Evolutionary conservation across 306 rosid species (phyloP).

Genomic region (Crataegus laevigata): DNA sequence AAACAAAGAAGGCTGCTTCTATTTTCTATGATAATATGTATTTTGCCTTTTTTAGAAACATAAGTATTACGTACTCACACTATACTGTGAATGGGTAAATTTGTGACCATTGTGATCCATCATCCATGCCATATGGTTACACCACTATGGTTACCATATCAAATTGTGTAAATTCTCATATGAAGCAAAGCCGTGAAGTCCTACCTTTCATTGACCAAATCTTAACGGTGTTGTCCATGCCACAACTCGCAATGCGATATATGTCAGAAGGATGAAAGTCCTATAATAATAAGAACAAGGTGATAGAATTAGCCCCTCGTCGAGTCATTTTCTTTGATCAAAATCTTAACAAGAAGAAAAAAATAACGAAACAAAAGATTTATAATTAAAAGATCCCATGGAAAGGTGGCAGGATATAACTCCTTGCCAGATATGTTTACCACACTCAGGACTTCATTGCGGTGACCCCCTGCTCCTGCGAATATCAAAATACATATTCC

Average conservation of each 20-base stretch:
- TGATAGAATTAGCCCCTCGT: not conserved
- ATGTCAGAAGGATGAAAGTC: slow-evolving; percentile 93
- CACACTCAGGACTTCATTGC: slow-evolving; percentile 93
- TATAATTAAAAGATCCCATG: not conserved
- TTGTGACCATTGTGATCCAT: not conserved
- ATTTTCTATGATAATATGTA: not conserved
- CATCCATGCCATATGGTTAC: not conserved
- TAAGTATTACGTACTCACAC: not conserved
- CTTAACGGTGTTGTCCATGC: slow-evolving; percentile 96
- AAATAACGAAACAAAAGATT: not conserved
- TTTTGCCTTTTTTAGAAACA: not conserved
- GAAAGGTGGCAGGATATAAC: not conserved
- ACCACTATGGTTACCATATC: not conserved
- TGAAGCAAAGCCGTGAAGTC: not conserved
- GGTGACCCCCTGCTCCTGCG: slow-evolving; percentile 98
- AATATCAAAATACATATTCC: slow-evolving; percentile 89
- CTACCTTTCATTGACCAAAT: slow-evolving; percentile 97
- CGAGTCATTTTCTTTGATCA: not conserved
- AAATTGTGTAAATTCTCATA: not conserved
- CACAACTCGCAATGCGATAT: slow-evolving; percentile 81
- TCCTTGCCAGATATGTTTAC: slow-evolving; percentile 39
- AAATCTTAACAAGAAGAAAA: not conserved
- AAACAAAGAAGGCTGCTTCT: not conserved
- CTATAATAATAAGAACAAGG: slow-evolving; percentile 29
- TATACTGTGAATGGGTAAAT: not conserved